These are phyloP conservation scores for Helianthus tuberosus DNA, from an alignment of 129 eudicot genomes.

Conservation along the genomic window DNA sequence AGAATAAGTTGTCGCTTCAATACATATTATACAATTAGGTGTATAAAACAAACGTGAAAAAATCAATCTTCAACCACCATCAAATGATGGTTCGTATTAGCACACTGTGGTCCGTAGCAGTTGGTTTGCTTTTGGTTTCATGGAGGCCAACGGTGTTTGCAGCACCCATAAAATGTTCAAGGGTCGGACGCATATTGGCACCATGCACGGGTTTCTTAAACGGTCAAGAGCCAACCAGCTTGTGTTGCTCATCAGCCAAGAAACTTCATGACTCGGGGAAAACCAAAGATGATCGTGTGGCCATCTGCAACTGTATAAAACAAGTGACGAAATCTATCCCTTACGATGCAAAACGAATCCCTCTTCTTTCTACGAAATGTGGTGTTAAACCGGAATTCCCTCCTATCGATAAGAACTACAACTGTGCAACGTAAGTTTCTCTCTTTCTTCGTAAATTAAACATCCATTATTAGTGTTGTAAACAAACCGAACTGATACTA, in stretches of 20 bases:
- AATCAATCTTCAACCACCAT: background rate
- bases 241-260: constrained; percentile 21
- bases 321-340: constrained; percentile 8
- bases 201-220: constrained; percentile 27
- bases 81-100: constrained; percentile 8
- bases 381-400: background rate
- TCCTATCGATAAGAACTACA: too few relatives aligned
- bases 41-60: constrained; percentile 12
- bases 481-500: too few relatives aligned
- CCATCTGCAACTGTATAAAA: constrained; percentile 33
- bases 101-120: constrained; percentile 8
- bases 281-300: constrained; percentile 29
- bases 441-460: too few relatives aligned
- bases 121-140: constrained; percentile 23
- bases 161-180: constrained; percentile 14
- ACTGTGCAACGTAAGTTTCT: too few relatives aligned
- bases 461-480: too few relatives aligned
- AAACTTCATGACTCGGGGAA: constrained; percentile 14
- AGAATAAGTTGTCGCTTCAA: background rate
- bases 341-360: constrained; percentile 25
- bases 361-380: constrained; percentile 33
- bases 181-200: constrained; percentile 13
- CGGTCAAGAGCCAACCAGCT: constrained; percentile 26
- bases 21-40: background rate
- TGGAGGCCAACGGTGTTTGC: constrained; percentile 22